Evolutionary conservation across 2,329 filamentous ascomycete genomes (phyloP), one percentile per base, ranked within the genome.

Genomic region (Sclerotiophoma versabilis): DNA sequence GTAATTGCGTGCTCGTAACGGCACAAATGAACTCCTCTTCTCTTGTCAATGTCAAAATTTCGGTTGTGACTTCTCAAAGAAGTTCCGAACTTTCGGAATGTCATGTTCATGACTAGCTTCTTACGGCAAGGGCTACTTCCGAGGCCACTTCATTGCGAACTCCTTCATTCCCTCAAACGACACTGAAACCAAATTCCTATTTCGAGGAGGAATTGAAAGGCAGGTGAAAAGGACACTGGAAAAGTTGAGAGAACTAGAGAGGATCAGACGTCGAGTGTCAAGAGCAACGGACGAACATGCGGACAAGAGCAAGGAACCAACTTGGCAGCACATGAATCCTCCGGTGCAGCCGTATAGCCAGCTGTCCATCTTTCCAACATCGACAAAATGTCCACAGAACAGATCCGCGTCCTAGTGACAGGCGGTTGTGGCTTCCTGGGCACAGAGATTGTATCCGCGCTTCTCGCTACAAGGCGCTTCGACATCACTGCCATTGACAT

Each of bases 391-490:
- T 30, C 20, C 14, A 76, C 73, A 69, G 59, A 63, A 5, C 58
- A 46, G 48, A 63, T 57, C 12, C 65, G 67, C 27, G 57, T 81
- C 30, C 69, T 81, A 2, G 70, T 81, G 22, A 81, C 79, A 3
- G 79, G 80, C n/a, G 79, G 77, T 11, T 74, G 72, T 32, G 80
- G 80, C 11, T 82, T 81, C 60, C 64, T 82, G 2, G 80, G 79
- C 26, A 67, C 72, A 8, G 69, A 69, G 22, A 72, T 81, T 19
- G 68, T 80, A 1, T 63, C 68, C n/a, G 70, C 72, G 1, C 66
- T 81, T 12, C 63, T 75, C 2, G 54, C 63, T n/a, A 60, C 66
- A 17, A 70, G 77, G 48, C 45, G 62, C 34, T 80, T 72, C 70
- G 58, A 52, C 7, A 66, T 81, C 36, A 79, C 76, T 1, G 70